Evolutionary conservation across 148 eudicot genomes (phyloP), one percentile per base, ranked within the genome.

Genomic region (Vaccinium vitisidaea): DNA sequence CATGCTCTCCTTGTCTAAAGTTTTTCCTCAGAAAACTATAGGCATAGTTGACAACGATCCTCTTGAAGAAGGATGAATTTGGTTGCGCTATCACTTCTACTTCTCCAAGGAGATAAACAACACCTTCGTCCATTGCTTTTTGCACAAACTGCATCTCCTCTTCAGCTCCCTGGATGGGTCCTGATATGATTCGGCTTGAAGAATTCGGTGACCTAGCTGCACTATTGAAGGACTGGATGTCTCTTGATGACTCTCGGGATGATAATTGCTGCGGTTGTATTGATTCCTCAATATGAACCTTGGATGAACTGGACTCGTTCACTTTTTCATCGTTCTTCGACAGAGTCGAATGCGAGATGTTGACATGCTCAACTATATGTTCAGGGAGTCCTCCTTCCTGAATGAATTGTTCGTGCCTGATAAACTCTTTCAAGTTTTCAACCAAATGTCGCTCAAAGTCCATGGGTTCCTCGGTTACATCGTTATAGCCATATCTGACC

Each of bases 401-500:
- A 8, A 85, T 87, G 52, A 75, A 78, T 5, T 88, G 80, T 59
- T 92, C 92, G 0, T 87, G 86, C 25, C 87, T 61, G 30, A 92
- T 87, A 80, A 92, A 92, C 76, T 88, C 90, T 69, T 86, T 85
- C 75, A 91, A 53, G 63, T 86, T 84, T 16, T 89, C 86, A 5
- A 89, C 80, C 65, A 91, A 58, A 55, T 65, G 77, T 23, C 54
- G 71, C 23, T 92, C 93, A 79, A 92, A 92, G 61, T 82, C 89
- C 4, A 65, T 30, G 5, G 87, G 86, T 50, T 91, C 90, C 58
- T 88, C 88, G 2, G 85, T 83, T 8, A 67, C 70, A 46, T 92
- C 95, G 7, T 90, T 91, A 84, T 91, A 92, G 3, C 93, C 95
- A 32, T 87, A 91, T 61, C 93, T 89, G 23, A 87, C 91, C 12